Evolutionary conservation across 2,329 filamentous ascomycete species (phyloP), one percentile per base, ranked within the genome.

Genomic region (Tolypocladium endophyticum): DNA sequence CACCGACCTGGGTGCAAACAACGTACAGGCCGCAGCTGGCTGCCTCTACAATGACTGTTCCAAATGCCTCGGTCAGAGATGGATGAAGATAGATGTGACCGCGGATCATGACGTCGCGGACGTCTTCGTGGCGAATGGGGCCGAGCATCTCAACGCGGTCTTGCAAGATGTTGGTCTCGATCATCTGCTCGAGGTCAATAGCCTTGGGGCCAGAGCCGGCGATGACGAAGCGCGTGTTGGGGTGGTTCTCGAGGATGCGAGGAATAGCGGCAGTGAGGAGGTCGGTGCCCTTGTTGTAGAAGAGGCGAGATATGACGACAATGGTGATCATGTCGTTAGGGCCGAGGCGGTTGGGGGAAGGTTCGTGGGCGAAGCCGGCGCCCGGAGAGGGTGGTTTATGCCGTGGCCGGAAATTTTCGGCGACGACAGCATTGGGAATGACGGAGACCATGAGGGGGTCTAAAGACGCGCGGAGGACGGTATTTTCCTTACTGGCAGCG

Each of bases 271-370:
- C 94, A 30, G 96, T 96, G n/a, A 99, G 83, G 0, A 99, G 84
- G 72, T 99, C 95, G 1, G 91, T 97, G 61, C 94, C 94, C 73
- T 99, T 99, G 76, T 99, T 99, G 75, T 97, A 97, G 75, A 97
- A 99, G 1, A 99, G 85, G 25, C 94, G 90, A 11, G 92, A 97
- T 63, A 99, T 96, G 25, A 99, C 93, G 1, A 99, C 91, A 61
- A 99, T 97, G 9, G 92, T 97, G 68, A 99, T 93, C 14, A 86
- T 88, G 67, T 97, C 93, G 64, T 90, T 82, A 0, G 92, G 90
- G 0, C 89, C 89, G 3, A 96, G 81, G 8, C 85, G 85, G 58
- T 87, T 86, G 4, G 86, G 84, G 0, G 86, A 81, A 7, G 77
- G 74, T 65, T 76, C 77, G 55, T 73, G 76, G 53, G 70, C 68